Conservation (phyloP, 148 eudicot genomes). For the Rhododendron molle region DNA sequence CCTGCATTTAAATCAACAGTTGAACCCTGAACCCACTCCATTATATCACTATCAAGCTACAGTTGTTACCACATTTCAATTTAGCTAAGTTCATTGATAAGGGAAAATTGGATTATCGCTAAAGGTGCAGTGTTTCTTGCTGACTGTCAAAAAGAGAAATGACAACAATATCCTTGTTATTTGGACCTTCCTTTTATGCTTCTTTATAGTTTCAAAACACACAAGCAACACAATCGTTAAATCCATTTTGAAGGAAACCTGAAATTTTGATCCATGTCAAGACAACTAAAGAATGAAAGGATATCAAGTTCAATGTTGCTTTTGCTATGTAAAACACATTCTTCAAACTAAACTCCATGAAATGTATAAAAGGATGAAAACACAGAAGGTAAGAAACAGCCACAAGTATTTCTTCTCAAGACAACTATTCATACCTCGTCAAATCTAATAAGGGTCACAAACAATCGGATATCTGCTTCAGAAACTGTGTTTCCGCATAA, state of each 20-base stretch:
- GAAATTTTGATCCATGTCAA: background rate
- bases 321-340: background rate
- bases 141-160: background rate
- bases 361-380: background rate
- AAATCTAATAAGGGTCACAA: conserved; percentile 82
- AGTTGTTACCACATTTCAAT: background rate
- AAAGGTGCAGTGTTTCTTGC: background rate
- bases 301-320: background rate
- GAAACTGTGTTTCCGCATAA: conserved; percentile 68
- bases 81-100: background rate
- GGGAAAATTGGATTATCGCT: background rate
- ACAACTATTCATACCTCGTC: conserved; percentile 60
- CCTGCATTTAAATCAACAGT: background rate
- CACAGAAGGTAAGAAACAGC: background rate
- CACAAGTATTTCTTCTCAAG: background rate
- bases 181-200: background rate
- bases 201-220: background rate
- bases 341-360: background rate
- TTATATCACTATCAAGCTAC: background rate
- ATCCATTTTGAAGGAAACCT: background rate
- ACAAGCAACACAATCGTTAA: background rate
- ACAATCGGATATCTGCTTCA: conserved; percentile 86
- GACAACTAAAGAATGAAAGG: background rate
- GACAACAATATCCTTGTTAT: background rate
- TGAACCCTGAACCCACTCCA: background rate